Evolutionary conservation across 139 green algal species (phyloP), one percentile per base, ranked within the genome.

Genomic region (Tetraselmis striata): DNA sequence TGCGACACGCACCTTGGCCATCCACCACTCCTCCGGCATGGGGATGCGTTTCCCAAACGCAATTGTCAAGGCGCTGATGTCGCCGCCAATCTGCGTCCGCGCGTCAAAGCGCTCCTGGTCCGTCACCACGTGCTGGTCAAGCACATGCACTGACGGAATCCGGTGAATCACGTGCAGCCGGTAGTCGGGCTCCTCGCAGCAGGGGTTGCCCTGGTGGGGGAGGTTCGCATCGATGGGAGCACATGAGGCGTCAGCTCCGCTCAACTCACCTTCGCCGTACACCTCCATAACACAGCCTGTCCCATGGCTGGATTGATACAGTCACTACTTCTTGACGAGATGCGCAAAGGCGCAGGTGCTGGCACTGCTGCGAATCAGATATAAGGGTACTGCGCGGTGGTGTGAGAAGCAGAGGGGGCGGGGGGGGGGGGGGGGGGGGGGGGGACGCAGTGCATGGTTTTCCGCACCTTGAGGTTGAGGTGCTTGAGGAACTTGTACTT

Each of bases 111-210:
- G 78, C 82, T 92, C 88, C 29, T 80, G n/a, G 1, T 59, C 78
- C 31, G 80, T 90, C 2, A 93, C 79, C 0, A 88, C 84, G 80
- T 91, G 86, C 83, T 88, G 83, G 79, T 92, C 88, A 30, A 93
- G 79, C 26, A 93, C 82, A 26, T 85, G 77, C 29, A 94, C 83
- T 0, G 27, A 81, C 0, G 91, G 90, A 78, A 94, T 74, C 0
- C 32, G 59, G 31, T 92, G 80, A 0, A 94, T 83, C 1, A 91
- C 67, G 0, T 79, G 76, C 28, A 94, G 84, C 23, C 87, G 81
- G 84, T 94, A 94, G 86, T 92, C 87, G 18, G 88, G 87, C 85
- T 94, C 91, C 82, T 93, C 84, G 83, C 84, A 88, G 82, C 88
- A 91, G 2, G 86, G 90, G 80, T 93, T 93, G 77, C 86, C 90